Evolutionary conservation across 208 protist species (phyloP).

Genomic region (Crithidia acanthocephali): DNA sequence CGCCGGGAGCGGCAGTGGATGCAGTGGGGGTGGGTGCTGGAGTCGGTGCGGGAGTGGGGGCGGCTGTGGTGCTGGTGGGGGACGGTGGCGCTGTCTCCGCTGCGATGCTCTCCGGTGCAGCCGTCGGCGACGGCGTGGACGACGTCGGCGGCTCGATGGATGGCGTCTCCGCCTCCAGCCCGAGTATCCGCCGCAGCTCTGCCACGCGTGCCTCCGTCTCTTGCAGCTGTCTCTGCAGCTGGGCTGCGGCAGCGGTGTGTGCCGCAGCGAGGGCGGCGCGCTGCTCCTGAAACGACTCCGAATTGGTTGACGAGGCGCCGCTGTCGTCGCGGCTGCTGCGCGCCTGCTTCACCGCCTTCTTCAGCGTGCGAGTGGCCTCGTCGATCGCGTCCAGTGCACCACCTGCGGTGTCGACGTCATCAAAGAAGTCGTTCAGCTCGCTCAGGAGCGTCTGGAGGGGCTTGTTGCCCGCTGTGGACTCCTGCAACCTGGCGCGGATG

Average conservation of each 20-base stretch:
- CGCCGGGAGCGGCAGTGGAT: neutral
- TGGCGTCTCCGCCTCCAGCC: neutral
- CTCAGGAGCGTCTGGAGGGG: conserved; percentile 9
- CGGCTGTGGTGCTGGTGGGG: neutral
- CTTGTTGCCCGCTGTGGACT: conserved; percentile 1
- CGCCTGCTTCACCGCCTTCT: conserved; percentile 5
- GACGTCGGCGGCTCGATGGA: neutral
- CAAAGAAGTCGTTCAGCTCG: conserved; percentile 5
- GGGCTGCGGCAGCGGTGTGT: neutral
- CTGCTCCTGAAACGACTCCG: neutral
- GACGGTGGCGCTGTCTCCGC: neutral
- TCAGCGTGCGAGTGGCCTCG: conserved; percentile 6
- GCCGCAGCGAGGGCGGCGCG: conserved; percentile 4
- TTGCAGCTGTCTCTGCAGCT: conserved; percentile 11
- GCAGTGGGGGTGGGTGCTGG: neutral
- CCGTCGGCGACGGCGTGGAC: neutral
- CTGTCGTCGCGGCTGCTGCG: neutral
- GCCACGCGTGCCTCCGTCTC: conserved; percentile 16
- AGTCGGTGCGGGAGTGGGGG: too few relatives aligned
- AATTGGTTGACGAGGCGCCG: neutral
- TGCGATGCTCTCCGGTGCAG: neutral
- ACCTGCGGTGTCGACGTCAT: conserved; percentile 10
- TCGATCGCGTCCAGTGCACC: conserved; percentile 21
- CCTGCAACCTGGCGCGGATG: neutral
- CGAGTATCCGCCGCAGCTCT: neutral